phyloP scores from a whole-genome alignment of 306 rosid genomes.

The Medicago lupulina region DNA sequence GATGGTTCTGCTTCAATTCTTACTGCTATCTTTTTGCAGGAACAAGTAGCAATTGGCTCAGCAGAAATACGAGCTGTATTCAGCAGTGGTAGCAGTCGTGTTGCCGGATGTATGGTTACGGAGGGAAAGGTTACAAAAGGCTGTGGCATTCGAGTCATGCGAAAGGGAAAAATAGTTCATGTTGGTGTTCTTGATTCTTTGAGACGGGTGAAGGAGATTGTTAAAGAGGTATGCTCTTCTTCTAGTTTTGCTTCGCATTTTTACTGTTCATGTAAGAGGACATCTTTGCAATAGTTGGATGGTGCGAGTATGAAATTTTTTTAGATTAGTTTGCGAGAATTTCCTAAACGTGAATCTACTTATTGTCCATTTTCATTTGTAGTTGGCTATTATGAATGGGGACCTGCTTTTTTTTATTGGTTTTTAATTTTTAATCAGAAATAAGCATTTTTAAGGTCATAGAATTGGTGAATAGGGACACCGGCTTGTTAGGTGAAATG shows the following conservation, averaged over 20 bases:
- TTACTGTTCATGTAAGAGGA: background rate
- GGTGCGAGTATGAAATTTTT: constrained; percentile 18
- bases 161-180: constrained; percentile 70
- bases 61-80: constrained; percentile 85
- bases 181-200: constrained; percentile 78
- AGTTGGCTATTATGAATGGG: constrained; percentile 5
- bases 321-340: constrained; percentile 7
- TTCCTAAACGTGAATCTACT: constrained; percentile 5
- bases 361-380: constrained; percentile 25
- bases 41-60: constrained; percentile 76
- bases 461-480: background rate
- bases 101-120: constrained; percentile 92
- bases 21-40: constrained; percentile 59
- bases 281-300: background rate
- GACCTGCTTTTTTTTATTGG: background rate
- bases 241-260: constrained; percentile 34
- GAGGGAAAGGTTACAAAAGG: constrained; percentile 79
- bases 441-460: background rate
- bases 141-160: constrained; percentile 79
- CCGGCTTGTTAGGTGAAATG: background rate
- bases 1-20: constrained; percentile 34
- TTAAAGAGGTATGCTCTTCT: constrained; percentile 76
- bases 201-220: constrained; percentile 90
- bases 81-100: constrained; percentile 95
- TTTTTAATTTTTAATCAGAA: background rate